phyloP scores from a whole-genome alignment of 257 asterid genomes.

The Jacaranda mimosifolia region DNA sequence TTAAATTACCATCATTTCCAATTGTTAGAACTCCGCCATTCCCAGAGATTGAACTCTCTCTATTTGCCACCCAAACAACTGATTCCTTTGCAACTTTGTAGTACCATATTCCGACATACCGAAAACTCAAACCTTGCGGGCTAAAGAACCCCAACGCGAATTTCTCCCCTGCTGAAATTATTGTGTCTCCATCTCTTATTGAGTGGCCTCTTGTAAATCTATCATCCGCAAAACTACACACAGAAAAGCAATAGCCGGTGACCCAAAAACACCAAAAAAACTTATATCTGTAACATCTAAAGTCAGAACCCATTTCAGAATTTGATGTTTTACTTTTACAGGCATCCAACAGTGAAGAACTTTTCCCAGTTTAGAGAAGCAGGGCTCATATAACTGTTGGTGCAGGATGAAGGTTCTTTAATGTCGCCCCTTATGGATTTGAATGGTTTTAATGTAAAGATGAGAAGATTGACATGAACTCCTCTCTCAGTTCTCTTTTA shows the following conservation, averaged over 20 bases:
- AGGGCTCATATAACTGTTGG: background rate
- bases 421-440: background rate
- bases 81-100: constrained; percentile 37
- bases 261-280: constrained; percentile 30
- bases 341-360: constrained; percentile 28
- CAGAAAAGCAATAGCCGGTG: constrained; percentile 29
- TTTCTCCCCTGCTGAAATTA: constrained; percentile 48
- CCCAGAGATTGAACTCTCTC: constrained; percentile 62
- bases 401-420: background rate
- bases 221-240: constrained; percentile 40
- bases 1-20: constrained; percentile 50
- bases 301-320: constrained; percentile 42
- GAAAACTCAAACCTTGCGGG: constrained; percentile 49
- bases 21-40: constrained; percentile 51
- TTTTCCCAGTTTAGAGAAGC: background rate
- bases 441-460: constrained; percentile 36
- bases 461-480: constrained; percentile 45
- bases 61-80: constrained; percentile 82
- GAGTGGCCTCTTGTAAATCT: constrained; percentile 41
- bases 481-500: constrained; percentile 27
- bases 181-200: constrained; percentile 55
- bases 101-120: constrained; percentile 84
- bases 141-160: constrained; percentile 79
- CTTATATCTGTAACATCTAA: background rate
- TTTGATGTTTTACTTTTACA: constrained; percentile 1